Base-by-base conservation (phyloP, 202 grass and related monocot genomes). In the Tripidium arundinaceum region DNA sequence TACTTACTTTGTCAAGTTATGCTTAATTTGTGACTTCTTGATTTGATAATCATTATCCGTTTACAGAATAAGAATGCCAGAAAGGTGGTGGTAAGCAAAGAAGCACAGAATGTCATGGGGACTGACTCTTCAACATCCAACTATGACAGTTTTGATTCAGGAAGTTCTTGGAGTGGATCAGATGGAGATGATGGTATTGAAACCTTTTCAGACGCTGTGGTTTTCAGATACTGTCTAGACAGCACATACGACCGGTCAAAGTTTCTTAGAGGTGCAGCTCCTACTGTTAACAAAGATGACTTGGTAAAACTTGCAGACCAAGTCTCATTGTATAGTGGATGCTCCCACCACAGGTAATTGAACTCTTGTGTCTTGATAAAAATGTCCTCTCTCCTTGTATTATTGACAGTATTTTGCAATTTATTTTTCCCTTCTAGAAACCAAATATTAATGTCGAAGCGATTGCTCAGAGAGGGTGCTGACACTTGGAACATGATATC, bases 151-250 rank as follows among this genome's bases (percentile, higher is more conserved):
- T 88, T 91, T 68, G 90, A 89, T 81, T 78, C 77, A 24, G 79
- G 74, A 52, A 92, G 82, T 70, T 82, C 59, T 63, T 89, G 89
- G 81, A 87, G 86, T 28, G 81, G 62, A 70, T 89, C 83, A 72
- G 88, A 77, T 81, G 72, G 62, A 79, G 90, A 88, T 87, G 87
- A 76, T 52, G 9, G 55, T 59, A 59, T 38, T 42, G 79, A 84
- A 49, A 67, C 80, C 15, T 43, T 95, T 87, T 84, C 84, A 7
- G 96, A 91, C 31, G 82, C 86, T 74, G 34, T 83, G 72, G 81
- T 95, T 72, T 98, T 98, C 85, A 87, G 88, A 84, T 98, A 98
- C 58, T 98, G 96, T 79, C 83, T 98, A 46, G 92, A 89, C 70
- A 78, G 74, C 45, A 93, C 88, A 52, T 78, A 79, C 45, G 92